Base-by-base conservation (phyloP, 345 rosid species). In the Cardiospermum halicacabum region DNA sequence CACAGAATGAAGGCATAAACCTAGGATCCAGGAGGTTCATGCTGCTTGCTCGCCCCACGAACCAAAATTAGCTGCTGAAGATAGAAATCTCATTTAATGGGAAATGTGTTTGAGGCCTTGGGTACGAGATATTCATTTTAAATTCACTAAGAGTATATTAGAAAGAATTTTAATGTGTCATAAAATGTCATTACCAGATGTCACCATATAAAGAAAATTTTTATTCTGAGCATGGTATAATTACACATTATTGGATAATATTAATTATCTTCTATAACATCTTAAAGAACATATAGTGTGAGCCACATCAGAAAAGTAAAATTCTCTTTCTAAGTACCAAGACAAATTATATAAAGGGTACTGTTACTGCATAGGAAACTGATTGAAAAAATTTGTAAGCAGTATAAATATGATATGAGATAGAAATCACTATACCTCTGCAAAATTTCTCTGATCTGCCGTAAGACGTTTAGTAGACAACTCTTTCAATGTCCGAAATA, bases 401-500 rank as follows among this genome's bases (percentile, higher is more conserved):
- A 57, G 11, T 37, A 28, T 28, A 27, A 58, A 1, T 21, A 53
- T 37, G 62, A 37, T 16, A 47, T 21, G 60, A 64, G 7, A 32
- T 37, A 57, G 58, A 13, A 70, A 55, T 22, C 45, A 22, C 43
- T 26, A 56, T 77, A 91, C 99, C 97, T 88, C 91, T 0, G 92
- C 85, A 58, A 80, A 94, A 67, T 71, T 89, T 74, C 69, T 85
- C 78, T 91, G 97, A 68, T 94, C 97, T 25, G 87, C 89, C 5
- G 96, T 74, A 36, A 89, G 97, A 69, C 92, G 97, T 76, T 94
- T 94, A 27, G 89, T 86, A 42, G 99, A 94, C 77, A 94, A 76
- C 65, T 94, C 99, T 75, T 94, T 94, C 60, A 94, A 71, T 53
- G 95, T 87, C 69, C 95, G 89, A 65, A 91, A 89, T 66, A 94